A percentile compares a stretch with the other conserved stretches of the same genome.
Evolutionary conservation across 441 rosid genomes (phyloP).

Genomic region (Euphorbia schlechtendalii): DNA sequence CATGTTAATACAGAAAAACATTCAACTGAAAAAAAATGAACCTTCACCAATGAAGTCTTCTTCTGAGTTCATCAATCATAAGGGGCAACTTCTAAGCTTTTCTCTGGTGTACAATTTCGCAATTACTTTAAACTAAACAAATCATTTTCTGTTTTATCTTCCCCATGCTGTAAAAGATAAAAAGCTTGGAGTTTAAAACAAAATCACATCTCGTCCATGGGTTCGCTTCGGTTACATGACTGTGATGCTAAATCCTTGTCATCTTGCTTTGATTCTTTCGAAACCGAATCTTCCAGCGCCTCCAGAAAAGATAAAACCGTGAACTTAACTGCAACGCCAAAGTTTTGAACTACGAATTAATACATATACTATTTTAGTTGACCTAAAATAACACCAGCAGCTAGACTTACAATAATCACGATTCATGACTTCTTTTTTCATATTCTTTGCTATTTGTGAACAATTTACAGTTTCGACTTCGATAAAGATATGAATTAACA

Average conservation of each 20-base stretch:
- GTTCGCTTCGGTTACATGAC: slow-evolving; percentile 35
- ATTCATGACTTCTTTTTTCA: background rate
- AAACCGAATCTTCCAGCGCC: slow-evolving; percentile 80
- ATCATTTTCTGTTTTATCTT: background rate
- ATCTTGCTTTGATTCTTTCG: slow-evolving; percentile 31
- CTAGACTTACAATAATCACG: background rate
- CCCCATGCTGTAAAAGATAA: no score
- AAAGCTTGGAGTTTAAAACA: no score
- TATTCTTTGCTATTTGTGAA: background rate
- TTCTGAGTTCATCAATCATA: background rate
- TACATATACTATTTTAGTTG: no score
- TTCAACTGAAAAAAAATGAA: background rate
- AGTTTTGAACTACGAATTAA: background rate
- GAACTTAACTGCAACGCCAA: slow-evolving; percentile 61
- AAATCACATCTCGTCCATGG: slow-evolving; percentile 72
- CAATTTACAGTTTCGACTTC: background rate
- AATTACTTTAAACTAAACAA: background rate
- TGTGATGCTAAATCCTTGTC: slow-evolving; percentile 38
- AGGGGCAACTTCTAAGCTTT: background rate
- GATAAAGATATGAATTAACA: background rate
- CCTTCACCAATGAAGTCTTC: background rate
- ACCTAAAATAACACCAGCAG: background rate
- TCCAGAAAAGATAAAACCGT: slow-evolving; percentile 83
- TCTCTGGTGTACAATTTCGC: background rate
- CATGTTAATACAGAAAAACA: no score